Conservation (phyloP, 2,329 filamentous ascomycete genomes). For the Fusarium sp. region DNA sequence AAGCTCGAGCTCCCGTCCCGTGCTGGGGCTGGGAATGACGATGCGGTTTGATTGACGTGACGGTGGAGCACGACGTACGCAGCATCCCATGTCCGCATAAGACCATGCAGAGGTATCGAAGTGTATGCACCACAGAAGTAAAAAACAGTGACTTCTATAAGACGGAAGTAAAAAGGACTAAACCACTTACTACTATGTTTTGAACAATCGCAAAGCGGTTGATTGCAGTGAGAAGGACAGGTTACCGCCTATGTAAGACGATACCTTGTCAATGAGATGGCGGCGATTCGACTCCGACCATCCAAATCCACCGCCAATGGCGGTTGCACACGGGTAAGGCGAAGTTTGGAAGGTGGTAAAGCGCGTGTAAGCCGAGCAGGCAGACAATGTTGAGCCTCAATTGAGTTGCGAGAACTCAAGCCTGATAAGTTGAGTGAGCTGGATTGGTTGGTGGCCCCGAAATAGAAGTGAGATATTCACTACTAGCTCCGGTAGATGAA, state of each 20-base stretch:
- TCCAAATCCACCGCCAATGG: constrained; percentile 7
- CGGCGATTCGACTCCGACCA: constrained; percentile 17
- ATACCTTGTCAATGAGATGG: constrained; percentile 25
- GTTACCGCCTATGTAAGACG: constrained; percentile 26
- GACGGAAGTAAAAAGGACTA: constrained; percentile 15
- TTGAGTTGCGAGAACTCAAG: neutral
- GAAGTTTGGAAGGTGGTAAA: constrained; percentile 28
- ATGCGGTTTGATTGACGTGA: constrained; percentile 48
- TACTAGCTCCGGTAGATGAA: neutral
- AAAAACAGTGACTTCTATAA: constrained; percentile 4
- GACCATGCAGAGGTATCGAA: constrained; percentile 5
- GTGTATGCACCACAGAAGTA: neutral
- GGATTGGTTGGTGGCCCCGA: neutral
- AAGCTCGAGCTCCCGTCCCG: constrained; percentile 37
- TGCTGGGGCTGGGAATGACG: constrained; percentile 45
- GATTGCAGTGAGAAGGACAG: constrained; percentile 13
- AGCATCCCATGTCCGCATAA: constrained; percentile 15
- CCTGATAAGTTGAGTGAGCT: neutral
- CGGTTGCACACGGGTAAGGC: constrained; percentile 19
- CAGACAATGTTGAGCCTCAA: constrained; percentile 29
- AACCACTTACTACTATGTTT: constrained; percentile 6
- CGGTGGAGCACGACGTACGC: constrained; percentile 38
- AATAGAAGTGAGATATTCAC: neutral
- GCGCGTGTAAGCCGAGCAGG: constrained; percentile 28
- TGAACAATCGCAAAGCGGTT: constrained; percentile 19